phyloP scores from a whole-genome alignment of 1,284 basidiomycete genomes.

The Austropuccinia psidii region DNA sequence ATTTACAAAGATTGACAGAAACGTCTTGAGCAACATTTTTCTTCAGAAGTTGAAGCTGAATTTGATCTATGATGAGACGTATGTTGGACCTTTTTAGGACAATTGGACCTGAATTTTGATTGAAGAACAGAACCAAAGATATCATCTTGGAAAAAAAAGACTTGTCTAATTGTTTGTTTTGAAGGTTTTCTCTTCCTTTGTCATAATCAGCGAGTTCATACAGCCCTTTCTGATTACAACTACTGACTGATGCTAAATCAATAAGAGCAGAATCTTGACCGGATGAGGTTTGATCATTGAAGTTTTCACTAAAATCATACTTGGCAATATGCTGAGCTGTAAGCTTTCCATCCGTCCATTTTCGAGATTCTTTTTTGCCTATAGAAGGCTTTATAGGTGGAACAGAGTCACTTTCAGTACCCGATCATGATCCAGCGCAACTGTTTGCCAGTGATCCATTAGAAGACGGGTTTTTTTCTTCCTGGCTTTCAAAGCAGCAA shows the following conservation, averaged over 20 bases:
- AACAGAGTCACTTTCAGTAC: slow-evolving; percentile 20
- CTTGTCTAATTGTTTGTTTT: slow-evolving; percentile 37
- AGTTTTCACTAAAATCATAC: slow-evolving; percentile 62
- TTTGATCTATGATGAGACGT: slow-evolving; percentile 76
- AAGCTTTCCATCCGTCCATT: slow-evolving; percentile 72
- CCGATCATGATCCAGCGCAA: slow-evolving; percentile 14
- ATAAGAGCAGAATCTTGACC: slow-evolving; percentile 55
- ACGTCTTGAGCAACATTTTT: slow-evolving; percentile 98
- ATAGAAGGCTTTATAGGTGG: background rate
- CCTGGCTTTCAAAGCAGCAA: slow-evolving; percentile 28
- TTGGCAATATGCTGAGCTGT: slow-evolving; percentile 77
- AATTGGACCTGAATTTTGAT: slow-evolving; percentile 49
- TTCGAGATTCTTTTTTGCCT: slow-evolving; percentile 70
- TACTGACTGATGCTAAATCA: slow-evolving; percentile 69
- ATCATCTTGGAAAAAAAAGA: slow-evolving; percentile 32
- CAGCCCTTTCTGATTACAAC: slow-evolving; percentile 67
- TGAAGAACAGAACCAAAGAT: too few species aligned
- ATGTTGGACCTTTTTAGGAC: slow-evolving; percentile 69
- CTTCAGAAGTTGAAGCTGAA: slow-evolving; percentile 96
- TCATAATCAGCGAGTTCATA: slow-evolving; percentile 96
- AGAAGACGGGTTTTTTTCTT: background rate
- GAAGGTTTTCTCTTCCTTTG: slow-evolving; percentile 47
- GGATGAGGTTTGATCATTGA: slow-evolving; percentile 49
- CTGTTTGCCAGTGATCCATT: background rate
- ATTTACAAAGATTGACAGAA: slow-evolving; percentile 84